Conservation (phyloP, 2,329 filamentous ascomycete genomes). For the Colletotrichum sojae region DNA sequence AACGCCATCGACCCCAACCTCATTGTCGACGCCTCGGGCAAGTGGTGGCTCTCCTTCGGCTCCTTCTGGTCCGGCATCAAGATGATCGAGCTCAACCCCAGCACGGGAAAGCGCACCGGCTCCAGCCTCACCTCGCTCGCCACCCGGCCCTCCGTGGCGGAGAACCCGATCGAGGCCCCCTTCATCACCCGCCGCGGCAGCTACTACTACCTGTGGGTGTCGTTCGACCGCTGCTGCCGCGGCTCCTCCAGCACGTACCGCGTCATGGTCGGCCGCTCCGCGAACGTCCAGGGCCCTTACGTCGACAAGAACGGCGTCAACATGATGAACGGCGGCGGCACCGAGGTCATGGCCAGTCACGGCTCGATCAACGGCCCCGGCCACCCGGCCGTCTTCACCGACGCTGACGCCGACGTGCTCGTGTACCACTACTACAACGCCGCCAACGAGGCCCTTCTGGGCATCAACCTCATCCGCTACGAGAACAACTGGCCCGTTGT, state of each 20-base stretch:
- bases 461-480: constrained; percentile 50
- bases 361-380: constrained; percentile 49
- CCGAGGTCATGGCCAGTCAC: constrained; percentile 48
- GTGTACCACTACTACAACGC: constrained; percentile 51
- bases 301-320: constrained; percentile 46
- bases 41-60: constrained; percentile 51
- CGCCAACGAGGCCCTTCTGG: constrained; percentile 45
- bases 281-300: constrained; percentile 47
- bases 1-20: constrained; percentile 51
- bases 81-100: constrained; percentile 46
- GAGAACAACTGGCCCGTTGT: constrained; percentile 50
- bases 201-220: constrained; percentile 52
- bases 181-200: constrained; percentile 47
- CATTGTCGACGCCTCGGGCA: constrained; percentile 45
- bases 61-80: constrained; percentile 52
- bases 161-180: constrained; percentile 48
- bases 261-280: constrained; percentile 51
- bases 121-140: constrained; percentile 47
- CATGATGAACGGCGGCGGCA: constrained; percentile 49
- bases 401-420: constrained; percentile 49
- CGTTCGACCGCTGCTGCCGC: constrained; percentile 50
- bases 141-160: constrained; percentile 39
- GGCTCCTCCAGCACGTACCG: constrained; percentile 50
- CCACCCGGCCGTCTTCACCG: constrained; percentile 50
- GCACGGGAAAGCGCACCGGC: constrained; percentile 45